Base-by-base conservation (phyloP, 495 filamentous ascomycete genomes). In the Mytilinidion resinicola region DNA sequence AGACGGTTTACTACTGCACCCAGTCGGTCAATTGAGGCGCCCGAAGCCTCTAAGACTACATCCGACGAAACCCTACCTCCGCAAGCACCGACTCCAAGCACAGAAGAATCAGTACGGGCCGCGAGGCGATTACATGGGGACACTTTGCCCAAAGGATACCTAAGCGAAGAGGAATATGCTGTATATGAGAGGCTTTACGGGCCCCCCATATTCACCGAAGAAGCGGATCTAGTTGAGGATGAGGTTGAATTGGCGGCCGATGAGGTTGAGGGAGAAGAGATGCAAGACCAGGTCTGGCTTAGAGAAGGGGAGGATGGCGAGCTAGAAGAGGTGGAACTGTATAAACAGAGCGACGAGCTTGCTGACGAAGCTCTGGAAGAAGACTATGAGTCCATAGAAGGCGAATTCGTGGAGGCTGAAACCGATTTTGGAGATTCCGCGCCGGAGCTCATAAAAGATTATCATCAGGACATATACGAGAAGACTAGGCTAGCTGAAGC, bases 161-260 rank as follows among this genome's bases (percentile, higher is more conserved):
- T 98, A 44, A 79, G 80, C 14, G 76, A 78, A 4, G 77, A 84
- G 33, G 91, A 95, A 67, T 84, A 87, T 46, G 72, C 73, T 41
- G 66, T 96, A 1, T 97, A 96, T 67, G 83, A 85, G 56, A 79
- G 89, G 56, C 73, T 96, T 9, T 97, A 91, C 72, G 93, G 92
- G 1, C 78, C 74, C 60, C 90, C 79, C 21, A 68, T 78, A 61
- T 76, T 76, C 50, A 79, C 79, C 41, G 82, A 82, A 7, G 70
- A 61, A 9, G 79, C 81, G 38, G 85, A 88, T 70, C 73, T 83
- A 6, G 78, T 74, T 10, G 76, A 81, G 61, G 70, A 64, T 4
- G 57, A 60, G 9, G 53, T 62, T 42, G 68, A 67, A 51, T 63
- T 70, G 20, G 74, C 70, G 30, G 34, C 63, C 0, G 69, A 69